Conservation (phyloP, 805 yeast species). For the Kluyveromyces wickerhamii region DNA sequence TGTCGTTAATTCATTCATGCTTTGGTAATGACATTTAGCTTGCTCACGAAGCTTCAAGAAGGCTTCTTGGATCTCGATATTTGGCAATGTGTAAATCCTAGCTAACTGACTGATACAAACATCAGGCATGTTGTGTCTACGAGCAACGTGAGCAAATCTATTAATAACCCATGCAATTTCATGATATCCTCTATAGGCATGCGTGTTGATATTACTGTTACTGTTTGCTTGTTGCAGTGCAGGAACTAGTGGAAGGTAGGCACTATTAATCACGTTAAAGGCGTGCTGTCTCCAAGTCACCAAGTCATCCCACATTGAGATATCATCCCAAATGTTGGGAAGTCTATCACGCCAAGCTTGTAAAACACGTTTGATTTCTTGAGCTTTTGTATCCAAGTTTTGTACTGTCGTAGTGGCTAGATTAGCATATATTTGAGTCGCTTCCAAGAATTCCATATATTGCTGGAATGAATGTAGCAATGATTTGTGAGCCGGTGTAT, state of each 20-base stretch:
- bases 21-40: slow-evolving; percentile 95
- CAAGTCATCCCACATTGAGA: slow-evolving; percentile 93
- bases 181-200: slow-evolving; percentile 95
- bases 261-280: slow-evolving; percentile 89
- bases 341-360: slow-evolving; percentile 98
- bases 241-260: slow-evolving; percentile 87
- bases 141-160: slow-evolving; percentile 95
- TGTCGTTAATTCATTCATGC: slow-evolving; percentile 81
- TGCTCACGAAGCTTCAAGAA: slow-evolving; percentile 92
- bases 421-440: slow-evolving; percentile 86
- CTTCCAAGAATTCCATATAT: slow-evolving; percentile 95
- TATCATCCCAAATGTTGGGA: slow-evolving; percentile 96
- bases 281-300: slow-evolving; percentile 99
- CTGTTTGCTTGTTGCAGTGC: slow-evolving; percentile 66
- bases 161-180: slow-evolving; percentile 99
- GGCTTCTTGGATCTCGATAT: slow-evolving; percentile 97
- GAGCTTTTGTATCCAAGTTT: slow-evolving; percentile 85
- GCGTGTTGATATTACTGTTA: slow-evolving; percentile 70
- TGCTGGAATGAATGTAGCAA: slow-evolving; percentile 93
- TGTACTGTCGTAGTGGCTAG: slow-evolving; percentile 85
- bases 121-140: slow-evolving; percentile 94
- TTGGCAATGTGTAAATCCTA: slow-evolving; percentile 90
- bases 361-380: slow-evolving; percentile 85
- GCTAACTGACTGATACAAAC: slow-evolving; percentile 91
- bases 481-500: slow-evolving; percentile 80